A percentile compares a stretch with the other conserved stretches of the same genome.
These are phyloP conservation scores for Iberis amara DNA, from an alignment of 441 rosid species.

Conservation along the genomic window DNA sequence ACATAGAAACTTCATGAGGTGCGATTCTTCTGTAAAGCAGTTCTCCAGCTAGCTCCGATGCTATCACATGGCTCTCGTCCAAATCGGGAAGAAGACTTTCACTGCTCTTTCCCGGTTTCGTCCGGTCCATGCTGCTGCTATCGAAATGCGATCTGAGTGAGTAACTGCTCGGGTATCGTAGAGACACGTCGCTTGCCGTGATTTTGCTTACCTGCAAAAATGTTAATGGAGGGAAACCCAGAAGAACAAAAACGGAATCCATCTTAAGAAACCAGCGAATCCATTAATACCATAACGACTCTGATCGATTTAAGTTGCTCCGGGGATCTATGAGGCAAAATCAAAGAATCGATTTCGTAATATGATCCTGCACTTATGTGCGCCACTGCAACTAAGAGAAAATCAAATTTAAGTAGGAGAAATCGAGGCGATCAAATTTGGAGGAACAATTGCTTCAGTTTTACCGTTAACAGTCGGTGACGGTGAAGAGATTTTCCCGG, in stretches of 20 bases:
- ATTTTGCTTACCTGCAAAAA: slow-evolving; percentile 60
- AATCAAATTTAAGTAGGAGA: not conserved
- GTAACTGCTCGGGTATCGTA: slow-evolving; percentile 63
- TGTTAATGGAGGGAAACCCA: not conserved
- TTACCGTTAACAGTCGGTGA: slow-evolving; percentile 26
- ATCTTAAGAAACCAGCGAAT: not conserved
- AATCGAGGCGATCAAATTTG: too few relatives aligned
- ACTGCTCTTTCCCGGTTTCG: slow-evolving; percentile 28
- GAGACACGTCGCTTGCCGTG: slow-evolving; percentile 44
- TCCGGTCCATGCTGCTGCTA: slow-evolving; percentile 21
- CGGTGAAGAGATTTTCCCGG: slow-evolving; percentile 26
- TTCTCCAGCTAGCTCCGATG: slow-evolving; percentile 53
- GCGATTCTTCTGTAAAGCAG: slow-evolving; percentile 56
- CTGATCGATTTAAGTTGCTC: slow-evolving; percentile 56
- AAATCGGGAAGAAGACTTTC: slow-evolving; percentile 52
- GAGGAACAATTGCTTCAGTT: too few relatives aligned
- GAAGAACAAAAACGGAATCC: not conserved
- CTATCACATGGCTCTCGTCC: slow-evolving; percentile 57
- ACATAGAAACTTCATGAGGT: slow-evolving; percentile 44
- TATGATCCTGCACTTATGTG: slow-evolving; percentile 61
- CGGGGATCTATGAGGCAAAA: slow-evolving; percentile 49
- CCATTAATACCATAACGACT: slow-evolving; percentile 55
- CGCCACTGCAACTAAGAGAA: slow-evolving; percentile 28
- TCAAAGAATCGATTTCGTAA: slow-evolving; percentile 64
- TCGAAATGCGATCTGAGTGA: slow-evolving; percentile 53